Conservation (phyloP, 2,329 filamentous ascomycete species). For the Dryadomyces sulphureus region DNA sequence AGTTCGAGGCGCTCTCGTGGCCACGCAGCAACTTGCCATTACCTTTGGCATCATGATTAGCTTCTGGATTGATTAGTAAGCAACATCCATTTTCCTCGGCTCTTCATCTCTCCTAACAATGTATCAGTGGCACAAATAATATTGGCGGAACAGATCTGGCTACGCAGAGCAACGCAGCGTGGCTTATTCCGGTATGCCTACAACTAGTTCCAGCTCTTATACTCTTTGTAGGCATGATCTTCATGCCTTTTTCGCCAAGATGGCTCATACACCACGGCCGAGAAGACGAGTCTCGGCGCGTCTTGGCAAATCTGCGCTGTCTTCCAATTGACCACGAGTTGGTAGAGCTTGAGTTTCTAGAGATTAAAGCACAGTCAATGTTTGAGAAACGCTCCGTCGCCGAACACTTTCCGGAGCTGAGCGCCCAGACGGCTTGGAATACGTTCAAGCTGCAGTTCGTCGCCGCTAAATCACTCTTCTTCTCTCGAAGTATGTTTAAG, state of each 20-base stretch:
- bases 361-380: slow-evolving; percentile 64
- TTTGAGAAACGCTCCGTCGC: slow-evolving; percentile 61
- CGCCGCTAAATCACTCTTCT: slow-evolving; percentile 45
- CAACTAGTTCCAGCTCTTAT: slow-evolving; percentile 54
- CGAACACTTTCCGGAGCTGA: no score
- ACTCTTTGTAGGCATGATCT: slow-evolving; percentile 56
- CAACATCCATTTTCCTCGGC: background rate
- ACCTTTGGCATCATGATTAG: slow-evolving; percentile 50
- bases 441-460: slow-evolving; percentile 43
- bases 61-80: slow-evolving; percentile 44
- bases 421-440: background rate
- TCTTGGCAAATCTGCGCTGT: slow-evolving; percentile 49
- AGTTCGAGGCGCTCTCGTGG: slow-evolving; percentile 31
- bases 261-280: slow-evolving; percentile 60
- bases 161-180: slow-evolving; percentile 50
- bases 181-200: slow-evolving; percentile 58
- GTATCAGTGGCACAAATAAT: slow-evolving; percentile 39
- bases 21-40: slow-evolving; percentile 37
- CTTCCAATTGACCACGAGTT: slow-evolving; percentile 49
- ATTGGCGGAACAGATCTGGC: slow-evolving; percentile 38
- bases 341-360: slow-evolving; percentile 62
- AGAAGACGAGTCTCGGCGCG: slow-evolving; percentile 49
- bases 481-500: slow-evolving; percentile 49
- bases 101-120: no score
- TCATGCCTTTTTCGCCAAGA: slow-evolving; percentile 67